phyloP scores from a whole-genome alignment of 1,139 yeast species.

The Geotrichum australiense region DNA sequence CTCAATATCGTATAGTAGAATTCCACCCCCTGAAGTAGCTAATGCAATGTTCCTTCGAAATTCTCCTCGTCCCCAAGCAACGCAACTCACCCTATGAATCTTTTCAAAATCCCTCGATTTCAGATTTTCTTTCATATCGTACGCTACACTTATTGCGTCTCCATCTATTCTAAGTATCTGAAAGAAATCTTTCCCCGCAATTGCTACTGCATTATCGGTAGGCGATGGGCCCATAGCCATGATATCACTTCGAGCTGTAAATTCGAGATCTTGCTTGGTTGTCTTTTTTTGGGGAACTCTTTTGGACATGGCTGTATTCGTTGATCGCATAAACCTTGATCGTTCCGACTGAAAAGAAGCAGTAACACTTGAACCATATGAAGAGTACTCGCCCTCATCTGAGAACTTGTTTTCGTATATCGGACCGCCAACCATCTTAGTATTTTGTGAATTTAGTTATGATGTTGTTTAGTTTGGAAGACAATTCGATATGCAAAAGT shows the following conservation, averaged over 20 bases:
- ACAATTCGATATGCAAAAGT: too few relatives aligned
- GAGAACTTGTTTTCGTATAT: too few relatives aligned
- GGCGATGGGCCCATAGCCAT: slow-evolving; percentile 30
- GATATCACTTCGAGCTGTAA: slow-evolving; percentile 26
- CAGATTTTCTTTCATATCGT: slow-evolving; percentile 23
- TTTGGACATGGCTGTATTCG: background rate
- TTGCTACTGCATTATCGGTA: slow-evolving; percentile 28
- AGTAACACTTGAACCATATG: slow-evolving; percentile 2
- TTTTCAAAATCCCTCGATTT: slow-evolving; percentile 28
- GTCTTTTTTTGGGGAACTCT: background rate
- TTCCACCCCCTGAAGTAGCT: slow-evolving; percentile 30
- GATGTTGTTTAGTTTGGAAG: too few relatives aligned
- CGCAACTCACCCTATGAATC: slow-evolving; percentile 31
- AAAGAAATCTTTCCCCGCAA: slow-evolving; percentile 32
- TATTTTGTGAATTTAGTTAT: too few relatives aligned
- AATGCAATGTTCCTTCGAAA: slow-evolving; percentile 27
- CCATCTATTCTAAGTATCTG: slow-evolving; percentile 26
- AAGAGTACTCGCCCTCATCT: slow-evolving; percentile 3
- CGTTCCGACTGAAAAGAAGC: slow-evolving; percentile 1
- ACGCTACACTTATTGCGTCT: slow-evolving; percentile 19
- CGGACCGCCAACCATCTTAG: too few relatives aligned
- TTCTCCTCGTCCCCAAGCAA: slow-evolving; percentile 34
- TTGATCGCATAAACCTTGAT: background rate
- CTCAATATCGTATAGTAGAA: slow-evolving; percentile 43
- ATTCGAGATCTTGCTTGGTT: slow-evolving; percentile 7